Evolutionary conservation across 1,139 yeast genomes (phyloP), one percentile per base, ranked within the genome.

Genomic region (Geotrichum carabidarum): DNA sequence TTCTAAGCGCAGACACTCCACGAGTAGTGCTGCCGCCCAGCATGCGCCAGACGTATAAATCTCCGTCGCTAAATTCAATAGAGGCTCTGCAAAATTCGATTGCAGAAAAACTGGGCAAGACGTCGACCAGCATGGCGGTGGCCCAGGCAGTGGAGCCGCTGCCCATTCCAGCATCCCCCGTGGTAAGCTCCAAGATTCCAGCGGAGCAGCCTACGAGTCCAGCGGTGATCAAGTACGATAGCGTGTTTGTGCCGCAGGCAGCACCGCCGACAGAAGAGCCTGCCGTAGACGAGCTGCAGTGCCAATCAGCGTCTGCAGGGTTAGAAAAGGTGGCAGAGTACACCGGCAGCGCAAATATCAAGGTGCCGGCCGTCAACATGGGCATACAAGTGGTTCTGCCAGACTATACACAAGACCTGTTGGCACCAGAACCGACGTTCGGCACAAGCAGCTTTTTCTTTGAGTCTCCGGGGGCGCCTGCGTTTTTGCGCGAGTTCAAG

Each of bases 1-100:
- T 37, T 11, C 12, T 22, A 40, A 8, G 14, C 14, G 9, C 32
- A n/a, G 8, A 8, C 5, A 27, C 43, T 6, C 34, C 31, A 27
- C 6, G 17, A 17, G 34, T 42, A 27, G 34, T 42, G 7, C 34
- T 42, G 34, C 44, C 44, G 2, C 44, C 44, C 2, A 14, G 40
- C 8, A 17, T 8, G 15, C 43, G 32, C n/a, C 35, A 17, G 14
- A 1, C 11, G 5, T 48, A 27, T 40, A 48, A 48, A 30, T 37
- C 48, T 9, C 58, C 59, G 11, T 49, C 56, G 2, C 30, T 54
- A 41, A 46, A 44, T 35, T 51, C 57, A 35, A 57, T 57, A 17
- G 54, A 57, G 31, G 59, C 55, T 2, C 49, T 57, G 22, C 59
- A 55, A 37, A 38, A 40, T 12, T 52, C 59, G 9, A 57, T 57